These are phyloP conservation scores for Begonia masoniana DNA, from an alignment of 306 rosid species.

Conservation along the genomic window DNA sequence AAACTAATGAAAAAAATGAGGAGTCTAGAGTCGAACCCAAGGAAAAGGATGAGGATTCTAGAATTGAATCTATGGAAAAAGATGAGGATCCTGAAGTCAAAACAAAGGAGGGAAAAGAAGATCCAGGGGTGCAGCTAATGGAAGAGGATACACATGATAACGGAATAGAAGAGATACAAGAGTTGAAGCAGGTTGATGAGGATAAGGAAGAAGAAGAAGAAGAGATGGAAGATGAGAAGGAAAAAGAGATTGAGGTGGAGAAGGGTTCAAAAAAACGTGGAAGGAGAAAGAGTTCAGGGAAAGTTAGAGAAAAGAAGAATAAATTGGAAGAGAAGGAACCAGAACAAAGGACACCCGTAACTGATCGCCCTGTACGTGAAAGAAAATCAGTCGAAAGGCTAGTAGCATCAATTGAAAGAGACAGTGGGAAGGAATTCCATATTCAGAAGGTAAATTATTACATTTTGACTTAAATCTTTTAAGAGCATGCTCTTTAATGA, in stretches of 20 bases:
- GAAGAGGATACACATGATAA: background rate
- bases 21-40: slow-evolving; percentile 2
- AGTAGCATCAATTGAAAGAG: slow-evolving; percentile 73
- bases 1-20: slow-evolving; percentile 1
- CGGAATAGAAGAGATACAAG: slow-evolving; percentile 12
- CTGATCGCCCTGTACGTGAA: slow-evolving; percentile 88
- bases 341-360: slow-evolving; percentile 66
- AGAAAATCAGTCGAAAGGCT: slow-evolving; percentile 94
- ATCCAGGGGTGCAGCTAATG: background rate
- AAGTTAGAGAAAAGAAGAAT: slow-evolving; percentile 31
- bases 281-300: slow-evolving; percentile 29
- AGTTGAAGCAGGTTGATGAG: slow-evolving; percentile 16
- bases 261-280: slow-evolving; percentile 37
- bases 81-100: background rate
- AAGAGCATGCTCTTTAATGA: slow-evolving; percentile 6
- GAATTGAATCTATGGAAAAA: background rate
- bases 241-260: slow-evolving; percentile 24
- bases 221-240: slow-evolving; percentile 7
- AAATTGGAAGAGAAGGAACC: slow-evolving; percentile 25
- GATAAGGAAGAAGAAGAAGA: slow-evolving; percentile 14
- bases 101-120: slow-evolving; percentile 1
- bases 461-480: slow-evolving; percentile 3
- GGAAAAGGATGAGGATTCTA: background rate
- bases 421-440: slow-evolving; percentile 59
- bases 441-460: slow-evolving; percentile 55